phyloP scores from a whole-genome alignment of 2,329 filamentous ascomycete genomes.

The Aspergillus sojae region DNA sequence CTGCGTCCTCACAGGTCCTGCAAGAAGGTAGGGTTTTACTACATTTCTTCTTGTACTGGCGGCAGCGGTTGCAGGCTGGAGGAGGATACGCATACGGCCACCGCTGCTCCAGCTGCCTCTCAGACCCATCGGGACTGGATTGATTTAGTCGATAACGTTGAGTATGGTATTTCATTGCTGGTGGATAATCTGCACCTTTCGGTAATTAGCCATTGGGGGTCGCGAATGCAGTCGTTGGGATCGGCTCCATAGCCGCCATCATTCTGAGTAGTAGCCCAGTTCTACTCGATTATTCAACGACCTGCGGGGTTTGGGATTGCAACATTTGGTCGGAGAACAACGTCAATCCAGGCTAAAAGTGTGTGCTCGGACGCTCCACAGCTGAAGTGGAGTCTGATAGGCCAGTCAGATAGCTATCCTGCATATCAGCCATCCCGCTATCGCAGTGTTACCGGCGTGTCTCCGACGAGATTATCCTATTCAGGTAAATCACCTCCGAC shows the following conservation, averaged over 20 bases:
- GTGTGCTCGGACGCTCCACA: too few relatives aligned
- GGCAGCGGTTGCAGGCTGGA: neutral
- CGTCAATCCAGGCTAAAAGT: neutral
- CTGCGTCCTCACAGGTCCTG: neutral
- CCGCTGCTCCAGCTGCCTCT: neutral
- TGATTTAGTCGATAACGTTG: neutral
- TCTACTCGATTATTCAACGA: neutral
- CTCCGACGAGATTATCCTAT: too few relatives aligned
- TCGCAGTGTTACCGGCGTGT: too few relatives aligned
- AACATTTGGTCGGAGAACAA: neutral
- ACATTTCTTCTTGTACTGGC: neutral
- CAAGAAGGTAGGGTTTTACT: neutral
- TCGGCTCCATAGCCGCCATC: neutral
- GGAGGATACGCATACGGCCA: neutral
- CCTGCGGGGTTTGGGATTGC: neutral
- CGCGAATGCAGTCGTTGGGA: neutral
- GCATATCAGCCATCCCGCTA: too few relatives aligned
- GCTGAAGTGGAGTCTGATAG: too few relatives aligned
- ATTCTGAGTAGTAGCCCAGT: neutral
- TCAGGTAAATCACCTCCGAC: too few relatives aligned
- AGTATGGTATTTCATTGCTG: neutral
- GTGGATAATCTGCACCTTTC: neutral
- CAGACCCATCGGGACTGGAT: neutral
- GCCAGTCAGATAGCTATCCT: too few relatives aligned
- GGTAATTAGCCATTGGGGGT: neutral